Base-by-base conservation (phyloP, 345 rosid species). In the Citrus trifoliata region DNA sequence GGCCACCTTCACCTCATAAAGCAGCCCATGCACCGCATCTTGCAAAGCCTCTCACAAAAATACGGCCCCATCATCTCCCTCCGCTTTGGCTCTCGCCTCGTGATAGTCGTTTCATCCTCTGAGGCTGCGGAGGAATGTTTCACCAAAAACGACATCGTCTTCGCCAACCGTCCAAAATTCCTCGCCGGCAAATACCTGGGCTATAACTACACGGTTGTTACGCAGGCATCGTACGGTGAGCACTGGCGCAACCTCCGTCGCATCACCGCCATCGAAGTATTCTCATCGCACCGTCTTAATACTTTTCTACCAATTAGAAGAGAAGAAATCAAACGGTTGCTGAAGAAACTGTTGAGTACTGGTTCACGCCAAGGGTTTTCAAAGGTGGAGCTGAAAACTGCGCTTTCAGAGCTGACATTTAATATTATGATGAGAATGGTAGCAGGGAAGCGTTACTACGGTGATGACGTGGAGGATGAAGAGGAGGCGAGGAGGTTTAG, bases 191-290 rank as follows among this genome's bases (percentile, higher is more conserved):
- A 87, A 76, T 80, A 88, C 81, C 4, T 91, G 9, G 82, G 81
- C 21, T 91, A 89, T 79, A 79, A 88, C 78, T 22, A 70, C 67
- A 84, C 89, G 22, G 76, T 76, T n/a, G 42, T 90, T 0, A 30
- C 24, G 18, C 48, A 83, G 0, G 75, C 89, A 1, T 67, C 87
- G 18, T 89, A 92, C 64, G 97, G 93, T 2, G 90, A 92, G 19
- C 93, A 85, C 35, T 92, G 94, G 91, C 89, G 94, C 55, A 88
- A 87, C 87, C 91, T 92, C 56, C 90, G 92, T 30, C 86, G 87
- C 21, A 77, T 89, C 25, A 62, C 84, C 67, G 70, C 88, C 61
- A 70, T 71, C 1, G 90, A 90, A 59, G 81, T 92, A 79, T 86
- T 92, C 71, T 89, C 94, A 12, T 24, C 91, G 1, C 59, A 67